These are phyloP conservation scores for Moricandia moricandioides DNA, from an alignment of 345 rosid species.

Conservation along the genomic window DNA sequence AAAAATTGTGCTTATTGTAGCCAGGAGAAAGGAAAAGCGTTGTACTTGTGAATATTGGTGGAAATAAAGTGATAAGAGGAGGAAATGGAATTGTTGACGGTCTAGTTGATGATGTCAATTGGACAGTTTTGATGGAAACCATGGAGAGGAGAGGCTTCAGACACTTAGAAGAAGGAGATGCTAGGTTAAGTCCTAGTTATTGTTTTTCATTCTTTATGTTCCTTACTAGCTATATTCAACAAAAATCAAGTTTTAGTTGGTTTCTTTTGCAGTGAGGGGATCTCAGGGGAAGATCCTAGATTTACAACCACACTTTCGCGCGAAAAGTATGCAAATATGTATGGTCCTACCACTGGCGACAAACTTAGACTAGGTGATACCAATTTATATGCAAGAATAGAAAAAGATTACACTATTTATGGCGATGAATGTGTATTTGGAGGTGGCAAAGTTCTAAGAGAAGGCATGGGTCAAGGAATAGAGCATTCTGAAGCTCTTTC, in stretches of 20 bases:
- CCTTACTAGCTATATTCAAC: neutral
- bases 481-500: conserved; percentile 47
- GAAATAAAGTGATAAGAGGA: conserved; percentile 72
- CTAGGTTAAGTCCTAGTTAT: conserved; percentile 53
- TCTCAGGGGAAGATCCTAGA: conserved; percentile 54
- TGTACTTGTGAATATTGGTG: conserved; percentile 80
- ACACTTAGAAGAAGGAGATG: conserved; percentile 55
- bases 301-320: conserved; percentile 51
- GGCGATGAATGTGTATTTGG: conserved; percentile 99
- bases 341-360: conserved; percentile 96
- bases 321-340: conserved; percentile 82
- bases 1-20: conserved; percentile 46
- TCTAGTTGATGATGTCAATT: conserved; percentile 44
- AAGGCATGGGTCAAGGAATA: conserved; percentile 92
- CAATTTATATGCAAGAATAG: conserved; percentile 81
- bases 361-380: conserved; percentile 85
- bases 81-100: conserved; percentile 80
- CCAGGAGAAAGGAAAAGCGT: conserved; percentile 88
- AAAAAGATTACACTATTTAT: conserved; percentile 66
- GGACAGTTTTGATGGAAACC: conserved; percentile 46
- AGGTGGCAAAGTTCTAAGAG: conserved; percentile 97
- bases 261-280: conserved; percentile 66
- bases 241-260: neutral
- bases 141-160: conserved; percentile 44
- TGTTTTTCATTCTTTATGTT: neutral